Evolutionary conservation across 2,329 filamentous ascomycete species (phyloP).

Genomic region (Mycosphaerella sp.): DNA sequence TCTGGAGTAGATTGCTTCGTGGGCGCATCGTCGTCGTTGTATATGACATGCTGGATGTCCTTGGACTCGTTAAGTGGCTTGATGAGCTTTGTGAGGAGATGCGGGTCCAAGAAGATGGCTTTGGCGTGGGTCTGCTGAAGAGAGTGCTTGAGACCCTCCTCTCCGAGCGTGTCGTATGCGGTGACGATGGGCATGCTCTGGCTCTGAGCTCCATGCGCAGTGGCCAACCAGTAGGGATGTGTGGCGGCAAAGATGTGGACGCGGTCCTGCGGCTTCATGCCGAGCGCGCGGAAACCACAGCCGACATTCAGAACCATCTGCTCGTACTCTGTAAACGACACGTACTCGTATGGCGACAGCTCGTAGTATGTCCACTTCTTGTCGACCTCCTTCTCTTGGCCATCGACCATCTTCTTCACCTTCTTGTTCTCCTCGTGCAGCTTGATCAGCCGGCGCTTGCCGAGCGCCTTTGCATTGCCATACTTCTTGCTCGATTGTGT

Average conservation of each 20-base stretch:
- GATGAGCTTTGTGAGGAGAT: conserved; percentile 54
- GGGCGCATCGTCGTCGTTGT: conserved; percentile 47
- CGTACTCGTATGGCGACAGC: conserved; percentile 68
- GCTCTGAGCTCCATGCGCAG: conserved; percentile 62
- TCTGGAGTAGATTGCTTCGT: conserved; percentile 34
- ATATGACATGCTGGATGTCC: conserved; percentile 53
- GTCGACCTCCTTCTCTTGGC: conserved; percentile 69
- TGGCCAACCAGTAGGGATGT: conserved; percentile 74
- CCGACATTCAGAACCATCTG: conserved; percentile 63
- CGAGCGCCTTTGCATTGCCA: conserved; percentile 51
- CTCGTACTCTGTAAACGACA: conserved; percentile 75
- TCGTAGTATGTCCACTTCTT: conserved; percentile 92
- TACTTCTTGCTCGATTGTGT: conserved; percentile 57
- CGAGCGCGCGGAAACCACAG: conserved; percentile 67
- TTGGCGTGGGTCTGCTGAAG: conserved; percentile 72
- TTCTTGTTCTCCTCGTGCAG: conserved; percentile 81
- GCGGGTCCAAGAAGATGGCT: conserved; percentile 81
- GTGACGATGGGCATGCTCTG: conserved; percentile 91
- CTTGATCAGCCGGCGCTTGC: conserved; percentile 66
- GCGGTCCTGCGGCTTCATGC: conserved; percentile 59
- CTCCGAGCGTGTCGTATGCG: conserved; percentile 86
- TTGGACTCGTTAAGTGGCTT: conserved; percentile 52
- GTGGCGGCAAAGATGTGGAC: conserved; percentile 82
- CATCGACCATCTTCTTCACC: conserved; percentile 81
- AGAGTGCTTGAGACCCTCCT: conserved; percentile 78